Percentiles rank a stretch among this genome's conserved stretches.
Evolutionary conservation across 2,329 filamentous ascomycete species (phyloP).

Genomic region (Xylaria sp.): DNA sequence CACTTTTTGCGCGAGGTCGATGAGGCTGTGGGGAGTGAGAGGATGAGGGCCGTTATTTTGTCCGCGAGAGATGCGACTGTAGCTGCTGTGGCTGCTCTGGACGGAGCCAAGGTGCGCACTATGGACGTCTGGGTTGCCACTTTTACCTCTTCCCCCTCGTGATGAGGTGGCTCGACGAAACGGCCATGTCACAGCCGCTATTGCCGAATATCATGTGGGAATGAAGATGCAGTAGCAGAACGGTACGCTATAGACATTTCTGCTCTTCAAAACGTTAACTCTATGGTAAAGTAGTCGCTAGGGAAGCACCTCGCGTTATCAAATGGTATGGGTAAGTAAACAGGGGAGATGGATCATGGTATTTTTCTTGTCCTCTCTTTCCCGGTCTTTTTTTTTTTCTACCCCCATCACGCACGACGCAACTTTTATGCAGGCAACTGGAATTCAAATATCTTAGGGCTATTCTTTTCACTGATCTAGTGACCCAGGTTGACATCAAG

Average conservation of each 20-base stretch:
- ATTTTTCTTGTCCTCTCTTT: too few species aligned
- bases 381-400: too few species aligned
- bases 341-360: too few species aligned
- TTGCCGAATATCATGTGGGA: background rate
- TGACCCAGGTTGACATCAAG: too few species aligned
- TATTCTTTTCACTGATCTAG: too few species aligned
- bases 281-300: background rate
- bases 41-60: slow-evolving; percentile 46
- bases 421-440: too few species aligned
- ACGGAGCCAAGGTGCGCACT: slow-evolving; percentile 50
- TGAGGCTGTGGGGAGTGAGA: slow-evolving; percentile 44
- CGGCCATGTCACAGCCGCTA: too few species aligned
- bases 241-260: background rate
- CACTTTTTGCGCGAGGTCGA: slow-evolving; percentile 47
- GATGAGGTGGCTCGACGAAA: background rate
- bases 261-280: background rate
- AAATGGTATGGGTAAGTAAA: background rate
- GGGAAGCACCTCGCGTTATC: too few species aligned
- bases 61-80: slow-evolving; percentile 51
- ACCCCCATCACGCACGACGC: too few species aligned
- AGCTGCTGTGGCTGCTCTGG: slow-evolving; percentile 44
- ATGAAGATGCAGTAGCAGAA: background rate
- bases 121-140: slow-evolving; percentile 57
- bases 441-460: too few species aligned
- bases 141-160: slow-evolving; percentile 1